phyloP scores from a whole-genome alignment of 139 green algal species.

The Chlorella vulgaris region DNA sequence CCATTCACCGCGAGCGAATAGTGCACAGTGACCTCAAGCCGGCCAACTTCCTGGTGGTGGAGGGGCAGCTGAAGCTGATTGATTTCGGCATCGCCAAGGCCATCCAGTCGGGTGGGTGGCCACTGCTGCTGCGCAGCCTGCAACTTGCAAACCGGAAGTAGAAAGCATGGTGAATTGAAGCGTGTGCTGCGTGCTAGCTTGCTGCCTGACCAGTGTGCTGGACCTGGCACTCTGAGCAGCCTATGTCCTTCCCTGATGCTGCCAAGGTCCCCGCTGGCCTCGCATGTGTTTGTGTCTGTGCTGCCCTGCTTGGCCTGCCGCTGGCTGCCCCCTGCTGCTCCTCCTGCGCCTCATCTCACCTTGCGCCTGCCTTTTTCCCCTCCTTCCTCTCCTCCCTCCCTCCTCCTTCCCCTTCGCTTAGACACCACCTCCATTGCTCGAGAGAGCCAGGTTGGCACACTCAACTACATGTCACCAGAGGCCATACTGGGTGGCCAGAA shows the following conservation, averaged over 20 bases:
- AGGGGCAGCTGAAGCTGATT: conserved; percentile 97
- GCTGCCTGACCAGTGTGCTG: too few species aligned
- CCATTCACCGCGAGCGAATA: conserved; percentile 92
- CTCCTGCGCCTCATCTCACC: too few species aligned
- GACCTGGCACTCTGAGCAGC: too few species aligned
- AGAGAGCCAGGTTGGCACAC: conserved; percentile 92
- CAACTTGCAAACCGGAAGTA: too few species aligned
- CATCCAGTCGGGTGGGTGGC: conserved; percentile 65
- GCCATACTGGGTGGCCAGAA: conserved; percentile 85
- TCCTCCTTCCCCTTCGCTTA: neutral
- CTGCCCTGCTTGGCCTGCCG: too few species aligned
- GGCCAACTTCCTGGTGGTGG: conserved; percentile 96
- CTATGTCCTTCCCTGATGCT: too few species aligned
- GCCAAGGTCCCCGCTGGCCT: too few species aligned
- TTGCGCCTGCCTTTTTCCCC: neutral
- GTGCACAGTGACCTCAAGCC: conserved; percentile 98
- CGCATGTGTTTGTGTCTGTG: too few species aligned
- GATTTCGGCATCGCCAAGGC: conserved; percentile 98
- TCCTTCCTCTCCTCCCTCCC: neutral
- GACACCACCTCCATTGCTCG: conserved; percentile 94
- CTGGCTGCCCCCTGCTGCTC: too few species aligned
- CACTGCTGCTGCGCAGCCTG: neutral
- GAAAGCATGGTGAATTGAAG: too few species aligned
- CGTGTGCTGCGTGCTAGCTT: too few species aligned
- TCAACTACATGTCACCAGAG: conserved; percentile 99